A percentile compares a stretch with the other conserved stretches of the same genome.
Evolutionary conservation across 257 asterid genomes (phyloP).

Genomic region (Penstemon eatonii): DNA sequence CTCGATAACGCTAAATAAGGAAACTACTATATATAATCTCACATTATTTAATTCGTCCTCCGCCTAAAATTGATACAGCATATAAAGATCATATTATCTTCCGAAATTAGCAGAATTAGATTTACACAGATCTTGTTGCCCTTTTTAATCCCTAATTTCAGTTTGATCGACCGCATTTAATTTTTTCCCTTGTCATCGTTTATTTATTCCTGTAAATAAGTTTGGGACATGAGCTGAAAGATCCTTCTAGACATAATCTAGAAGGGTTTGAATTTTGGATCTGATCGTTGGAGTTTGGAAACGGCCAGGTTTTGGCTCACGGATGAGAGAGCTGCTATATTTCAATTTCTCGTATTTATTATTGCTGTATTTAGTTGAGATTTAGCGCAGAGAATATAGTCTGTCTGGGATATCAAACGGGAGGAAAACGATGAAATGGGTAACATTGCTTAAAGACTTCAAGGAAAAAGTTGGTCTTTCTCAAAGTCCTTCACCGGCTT

Average conservation of each 20-base stretch:
- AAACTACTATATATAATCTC: constrained; percentile 13
- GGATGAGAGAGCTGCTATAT: constrained; percentile 62
- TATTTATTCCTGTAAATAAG: constrained; percentile 25
- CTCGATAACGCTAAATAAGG: constrained; percentile 36
- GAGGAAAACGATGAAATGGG: constrained; percentile 97
- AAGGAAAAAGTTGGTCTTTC: constrained; percentile 93
- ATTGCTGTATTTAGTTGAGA: constrained; percentile 30
- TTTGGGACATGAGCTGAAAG: constrained; percentile 50
- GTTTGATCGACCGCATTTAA: constrained; percentile 46
- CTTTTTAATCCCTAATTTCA: constrained; percentile 37
- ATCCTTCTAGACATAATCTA: constrained; percentile 58
- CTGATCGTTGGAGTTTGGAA: constrained; percentile 48
- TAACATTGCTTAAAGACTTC: constrained; percentile 91
- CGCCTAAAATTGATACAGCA: constrained; percentile 22
- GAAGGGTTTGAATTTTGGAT: constrained; percentile 66
- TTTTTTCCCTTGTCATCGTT: background rate
- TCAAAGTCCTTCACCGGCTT: constrained; percentile 55
- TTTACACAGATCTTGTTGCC: constrained; percentile 63
- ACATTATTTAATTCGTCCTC: too few relatives aligned
- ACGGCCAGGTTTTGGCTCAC: constrained; percentile 44
- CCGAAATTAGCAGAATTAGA: constrained; percentile 26
- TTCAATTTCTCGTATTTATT: constrained; percentile 23
- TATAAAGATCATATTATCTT: constrained; percentile 26
- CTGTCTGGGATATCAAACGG: constrained; percentile 61
- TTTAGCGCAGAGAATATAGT: constrained; percentile 36